A percentile compares a stretch with the other conserved stretches of the same genome.
phyloP scores from a whole-genome alignment of 805 yeast species.

The Lachancea lanzarotensis region DNA sequence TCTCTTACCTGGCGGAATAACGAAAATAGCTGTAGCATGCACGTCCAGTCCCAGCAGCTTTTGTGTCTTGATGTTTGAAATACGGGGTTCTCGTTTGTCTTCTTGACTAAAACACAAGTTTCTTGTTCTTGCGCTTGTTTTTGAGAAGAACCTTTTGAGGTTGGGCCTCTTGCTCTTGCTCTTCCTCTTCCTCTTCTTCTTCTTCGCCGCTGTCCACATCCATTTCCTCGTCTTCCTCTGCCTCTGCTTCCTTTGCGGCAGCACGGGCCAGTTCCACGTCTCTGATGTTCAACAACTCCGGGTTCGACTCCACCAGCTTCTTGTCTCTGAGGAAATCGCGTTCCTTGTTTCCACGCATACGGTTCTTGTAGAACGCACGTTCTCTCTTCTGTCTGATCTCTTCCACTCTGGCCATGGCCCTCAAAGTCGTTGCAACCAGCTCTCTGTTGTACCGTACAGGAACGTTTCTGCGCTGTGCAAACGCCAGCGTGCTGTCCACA shows the following conservation, averaged over 20 bases:
- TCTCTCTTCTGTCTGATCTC: conserved; percentile 95
- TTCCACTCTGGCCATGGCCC: conserved; percentile 93
- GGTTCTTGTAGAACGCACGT: conserved; percentile 96
- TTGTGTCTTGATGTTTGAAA: conserved; percentile 15
- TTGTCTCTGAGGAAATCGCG: conserved; percentile 77
- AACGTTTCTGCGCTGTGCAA: conserved; percentile 95
- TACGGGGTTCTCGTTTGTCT: conserved; percentile 34
- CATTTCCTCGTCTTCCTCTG: conserved; percentile 39
- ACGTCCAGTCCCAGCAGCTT: neutral
- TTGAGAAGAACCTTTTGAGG: conserved; percentile 56
- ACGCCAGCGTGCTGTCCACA: conserved; percentile 91
- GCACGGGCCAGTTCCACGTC: conserved; percentile 81
- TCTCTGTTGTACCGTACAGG: conserved; percentile 98
- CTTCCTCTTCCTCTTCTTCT: conserved; percentile 46
- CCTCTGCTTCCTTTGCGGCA: conserved; percentile 62
- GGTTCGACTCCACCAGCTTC: conserved; percentile 81
- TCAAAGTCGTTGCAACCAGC: conserved; percentile 85
- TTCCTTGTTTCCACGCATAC: conserved; percentile 97
- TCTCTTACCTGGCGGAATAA: no score
- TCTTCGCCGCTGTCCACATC: conserved; percentile 43
- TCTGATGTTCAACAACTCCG: conserved; percentile 84
- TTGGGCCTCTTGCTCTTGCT: conserved; percentile 45
- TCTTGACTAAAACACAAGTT: conserved; percentile 28
- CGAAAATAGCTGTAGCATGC: neutral
- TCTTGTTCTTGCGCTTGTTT: conserved; percentile 42